Base-by-base conservation (phyloP, 2,329 filamentous ascomycete species). In the Lachnellula arida region DNA sequence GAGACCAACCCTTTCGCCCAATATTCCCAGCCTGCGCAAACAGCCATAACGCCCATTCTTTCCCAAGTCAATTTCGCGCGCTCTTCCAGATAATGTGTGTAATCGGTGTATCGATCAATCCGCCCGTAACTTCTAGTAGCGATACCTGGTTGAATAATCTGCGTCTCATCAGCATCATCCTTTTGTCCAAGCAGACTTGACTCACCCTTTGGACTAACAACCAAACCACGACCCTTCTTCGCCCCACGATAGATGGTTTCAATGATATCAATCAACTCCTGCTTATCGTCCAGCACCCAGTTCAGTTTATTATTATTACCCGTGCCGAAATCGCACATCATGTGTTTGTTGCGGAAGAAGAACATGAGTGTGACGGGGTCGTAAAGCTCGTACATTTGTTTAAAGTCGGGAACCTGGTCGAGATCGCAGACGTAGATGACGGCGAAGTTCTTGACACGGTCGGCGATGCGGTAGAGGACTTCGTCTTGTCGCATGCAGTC, bases 231-330 rank as follows among this genome's bases (percentile, higher is more conserved):
- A 0, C 95, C 94, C 77, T 99, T 99, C 81, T 96, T 97, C 34
- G 94, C 94, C n/a, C 94, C 94, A 57, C 92, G 86, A 72, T 97
- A 99, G 59, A 99, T 92, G 4, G 92, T 97, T 79, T 99, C 94
- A 69, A 97, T 86, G 63, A 99, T 99, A 74, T 99, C 94, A 68
- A 99, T 96, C 68, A 99, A 79, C 76, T 99, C 94, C 73, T 97
- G 93, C 76, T 99, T 97, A 70, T 99, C 93, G 74, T 97, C 92
- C 52, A 96, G 78, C 48, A 96, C 90, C 87, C 91, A 96, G 71
- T 97, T 97, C 65, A 97, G 79, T 74, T 97, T 97, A 73, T 99
- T 99, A 74, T 99, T 99, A 76, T 99, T 96, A 63, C 94, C 94
- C 1, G 94, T 99, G 47, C 93, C 93, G 65, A 97, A 91, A 82